Evolutionary conservation across 371 early-diverging fungal genomes (phyloP).

Genomic region (Mucor saturninus): DNA sequence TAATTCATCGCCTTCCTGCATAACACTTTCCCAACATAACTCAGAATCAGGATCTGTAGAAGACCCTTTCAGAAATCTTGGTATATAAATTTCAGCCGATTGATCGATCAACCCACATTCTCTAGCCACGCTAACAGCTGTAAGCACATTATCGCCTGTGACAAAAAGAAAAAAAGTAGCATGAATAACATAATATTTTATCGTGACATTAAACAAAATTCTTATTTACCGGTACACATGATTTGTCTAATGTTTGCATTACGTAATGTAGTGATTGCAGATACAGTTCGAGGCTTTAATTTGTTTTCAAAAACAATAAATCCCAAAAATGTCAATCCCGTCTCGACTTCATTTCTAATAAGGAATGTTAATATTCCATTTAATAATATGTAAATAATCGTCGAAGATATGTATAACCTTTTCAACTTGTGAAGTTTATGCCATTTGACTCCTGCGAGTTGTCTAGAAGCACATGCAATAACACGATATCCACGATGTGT

Average conservation of each 20-base stretch:
- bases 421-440: slow-evolving; percentile 80
- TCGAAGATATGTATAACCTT: slow-evolving; percentile 28
- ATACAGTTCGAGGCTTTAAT: slow-evolving; percentile 87
- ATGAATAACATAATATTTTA: neutral
- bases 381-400: no score
- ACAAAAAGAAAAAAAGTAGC: slow-evolving; percentile 2
- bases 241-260: slow-evolving; percentile 91
- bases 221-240: slow-evolving; percentile 93
- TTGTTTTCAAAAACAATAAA: slow-evolving; percentile 99
- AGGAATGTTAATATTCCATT: neutral
- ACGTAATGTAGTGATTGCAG: slow-evolving; percentile 84
- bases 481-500: slow-evolving; percentile 97
- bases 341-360: slow-evolving; percentile 84
- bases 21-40: slow-evolving; percentile 77
- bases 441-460: slow-evolving; percentile 73
- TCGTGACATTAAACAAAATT: neutral
- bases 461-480: slow-evolving; percentile 88
- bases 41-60: slow-evolving; percentile 57
- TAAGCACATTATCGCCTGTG: slow-evolving; percentile 94
- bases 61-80: slow-evolving; percentile 58
- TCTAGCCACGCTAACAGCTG: slow-evolving; percentile 96
- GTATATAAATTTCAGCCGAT: slow-evolving; percentile 60
- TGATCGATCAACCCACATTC: slow-evolving; percentile 84
- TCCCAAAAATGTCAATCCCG: slow-evolving; percentile 87
- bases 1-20: slow-evolving; percentile 60